These are phyloP conservation scores for Penicillium occitanis DNA, from an alignment of 2,329 filamentous ascomycete species.

Conservation along the genomic window DNA sequence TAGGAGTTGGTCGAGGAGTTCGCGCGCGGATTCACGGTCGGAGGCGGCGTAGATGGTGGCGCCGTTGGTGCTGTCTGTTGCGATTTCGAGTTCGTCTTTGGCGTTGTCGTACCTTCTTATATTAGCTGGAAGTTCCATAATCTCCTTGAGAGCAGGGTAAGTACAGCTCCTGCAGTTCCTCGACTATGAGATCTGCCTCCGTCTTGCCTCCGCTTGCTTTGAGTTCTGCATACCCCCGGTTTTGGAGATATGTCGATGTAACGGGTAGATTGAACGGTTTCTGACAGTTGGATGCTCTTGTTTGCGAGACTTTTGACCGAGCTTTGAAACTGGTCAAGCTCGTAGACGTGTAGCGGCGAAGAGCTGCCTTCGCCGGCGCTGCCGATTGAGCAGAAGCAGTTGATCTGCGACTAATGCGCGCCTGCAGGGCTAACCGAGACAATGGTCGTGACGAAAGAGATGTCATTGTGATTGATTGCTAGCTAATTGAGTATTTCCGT, in stretches of 20 bases:
- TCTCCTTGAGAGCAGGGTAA: not conserved
- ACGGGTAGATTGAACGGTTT: not conserved
- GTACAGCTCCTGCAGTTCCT: slow-evolving; percentile 41
- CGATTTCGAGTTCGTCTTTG: slow-evolving; percentile 53
- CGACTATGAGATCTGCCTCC: slow-evolving; percentile 36
- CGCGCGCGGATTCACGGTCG: slow-evolving; percentile 48
- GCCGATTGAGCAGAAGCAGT: not conserved
- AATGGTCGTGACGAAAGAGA: not conserved
- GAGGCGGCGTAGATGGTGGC: slow-evolving; percentile 48
- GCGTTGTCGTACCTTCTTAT: slow-evolving; percentile 42
- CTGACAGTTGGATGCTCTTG: not conserved
- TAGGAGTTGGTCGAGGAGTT: slow-evolving; percentile 44
- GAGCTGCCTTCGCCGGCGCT: not conserved
- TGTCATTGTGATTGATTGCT: not conserved
- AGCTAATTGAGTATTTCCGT: not conserved
- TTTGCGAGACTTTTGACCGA: not conserved
- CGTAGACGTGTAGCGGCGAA: not conserved
- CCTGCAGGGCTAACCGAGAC: not conserved
- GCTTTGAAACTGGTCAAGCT: not conserved
- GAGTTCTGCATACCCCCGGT: slow-evolving; percentile 1
- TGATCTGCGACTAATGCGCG: not conserved
- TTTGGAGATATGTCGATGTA: not conserved
- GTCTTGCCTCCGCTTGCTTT: slow-evolving; percentile 27
- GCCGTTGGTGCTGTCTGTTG: slow-evolving; percentile 47
- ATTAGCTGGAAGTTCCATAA: too few relatives aligned